Conservation (phyloP, 2,329 filamentous ascomycete genomes). For the Pezicula neosporulosa region DNA sequence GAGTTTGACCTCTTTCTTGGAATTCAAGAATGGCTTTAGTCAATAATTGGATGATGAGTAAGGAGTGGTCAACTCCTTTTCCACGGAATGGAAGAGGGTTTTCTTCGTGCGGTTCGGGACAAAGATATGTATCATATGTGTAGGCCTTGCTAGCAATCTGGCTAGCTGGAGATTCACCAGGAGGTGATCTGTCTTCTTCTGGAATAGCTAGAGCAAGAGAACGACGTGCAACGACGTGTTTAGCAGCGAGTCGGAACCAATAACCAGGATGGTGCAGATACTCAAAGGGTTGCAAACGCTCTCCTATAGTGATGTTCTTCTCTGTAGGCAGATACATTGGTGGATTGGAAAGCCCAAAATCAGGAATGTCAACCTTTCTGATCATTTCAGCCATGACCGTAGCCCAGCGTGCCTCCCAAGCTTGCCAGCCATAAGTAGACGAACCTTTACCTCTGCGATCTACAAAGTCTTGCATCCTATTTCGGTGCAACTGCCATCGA, state of each 20-base stretch:
- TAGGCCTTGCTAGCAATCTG: conserved; percentile 48
- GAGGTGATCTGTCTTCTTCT: conserved; percentile 53
- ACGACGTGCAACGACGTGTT: conserved; percentile 51
- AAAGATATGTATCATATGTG: conserved; percentile 64
- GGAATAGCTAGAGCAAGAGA: conserved; percentile 53
- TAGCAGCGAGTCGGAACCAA: conserved; percentile 60
- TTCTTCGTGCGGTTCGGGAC: conserved; percentile 59
- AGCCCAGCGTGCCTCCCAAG: conserved; percentile 81
- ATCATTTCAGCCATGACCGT: conserved; percentile 59
- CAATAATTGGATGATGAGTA: conserved; percentile 51
- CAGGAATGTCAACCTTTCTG: conserved; percentile 48
- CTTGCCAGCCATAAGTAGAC: conserved; percentile 87
- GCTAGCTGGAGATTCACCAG: conserved; percentile 43
- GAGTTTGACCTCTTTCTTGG: conserved; percentile 47
- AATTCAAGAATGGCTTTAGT: conserved; percentile 51
- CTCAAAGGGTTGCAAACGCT: conserved; percentile 61
- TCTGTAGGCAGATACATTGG: conserved; percentile 53
- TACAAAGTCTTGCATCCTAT: conserved; percentile 71
- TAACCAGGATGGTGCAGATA: conserved; percentile 63
- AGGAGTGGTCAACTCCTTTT: conserved; percentile 49
- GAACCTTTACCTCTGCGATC: conserved; percentile 83
- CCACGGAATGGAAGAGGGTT: conserved; percentile 43
- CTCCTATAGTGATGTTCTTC: conserved; percentile 49
- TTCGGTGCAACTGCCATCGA: conserved; percentile 75
- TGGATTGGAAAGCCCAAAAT: conserved; percentile 41